phyloP scores from a whole-genome alignment of 495 filamentous ascomycete genomes.

The Podospora fimiseda region DNA sequence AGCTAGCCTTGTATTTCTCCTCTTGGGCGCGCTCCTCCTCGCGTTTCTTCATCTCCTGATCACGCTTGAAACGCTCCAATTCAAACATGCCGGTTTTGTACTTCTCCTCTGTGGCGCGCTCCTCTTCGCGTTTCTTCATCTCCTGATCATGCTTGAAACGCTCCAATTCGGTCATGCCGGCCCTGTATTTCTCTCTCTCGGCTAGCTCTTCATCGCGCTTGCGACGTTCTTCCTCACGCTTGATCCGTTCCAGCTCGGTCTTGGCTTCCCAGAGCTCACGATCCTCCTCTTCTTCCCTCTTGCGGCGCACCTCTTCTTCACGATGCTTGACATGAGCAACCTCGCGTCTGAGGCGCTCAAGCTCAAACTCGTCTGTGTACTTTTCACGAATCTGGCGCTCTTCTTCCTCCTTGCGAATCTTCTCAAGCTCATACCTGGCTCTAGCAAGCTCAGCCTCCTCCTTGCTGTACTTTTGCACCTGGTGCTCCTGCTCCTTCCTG shows the following conservation, averaged over 20 bases:
- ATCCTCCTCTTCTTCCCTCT: conserved; percentile 36
- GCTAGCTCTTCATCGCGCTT: conserved; percentile 38
- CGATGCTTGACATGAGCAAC: conserved; percentile 21
- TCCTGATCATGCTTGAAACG: neutral
- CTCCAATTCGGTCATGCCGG: neutral
- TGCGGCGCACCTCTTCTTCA: conserved; percentile 35
- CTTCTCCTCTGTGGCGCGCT: conserved; percentile 43
- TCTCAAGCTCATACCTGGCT: conserved; percentile 38
- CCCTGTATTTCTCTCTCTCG: conserved; percentile 20
- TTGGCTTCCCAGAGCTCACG: conserved; percentile 37
- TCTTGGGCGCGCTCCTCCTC: conserved; percentile 42
- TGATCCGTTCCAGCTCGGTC: conserved; percentile 33
- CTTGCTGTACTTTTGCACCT: conserved; percentile 17
- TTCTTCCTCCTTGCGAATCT: conserved; percentile 38
- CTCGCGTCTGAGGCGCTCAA: conserved; percentile 22
- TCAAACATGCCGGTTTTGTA: neutral
- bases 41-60: conserved; percentile 20
- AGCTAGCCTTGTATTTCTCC: conserved; percentile 36
- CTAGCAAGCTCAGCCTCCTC: conserved; percentile 40
- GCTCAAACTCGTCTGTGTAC: conserved; percentile 26
- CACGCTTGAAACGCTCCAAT: conserved; percentile 6
- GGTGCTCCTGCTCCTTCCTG: conserved; percentile 15
- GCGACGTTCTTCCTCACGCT: neutral
- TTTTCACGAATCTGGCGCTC: conserved; percentile 26
- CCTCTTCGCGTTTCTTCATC: conserved; percentile 3